These are phyloP conservation scores for Exsudoporus floridanus DNA, from an alignment of 1,284 basidiomycete species.

Conservation along the genomic window DNA sequence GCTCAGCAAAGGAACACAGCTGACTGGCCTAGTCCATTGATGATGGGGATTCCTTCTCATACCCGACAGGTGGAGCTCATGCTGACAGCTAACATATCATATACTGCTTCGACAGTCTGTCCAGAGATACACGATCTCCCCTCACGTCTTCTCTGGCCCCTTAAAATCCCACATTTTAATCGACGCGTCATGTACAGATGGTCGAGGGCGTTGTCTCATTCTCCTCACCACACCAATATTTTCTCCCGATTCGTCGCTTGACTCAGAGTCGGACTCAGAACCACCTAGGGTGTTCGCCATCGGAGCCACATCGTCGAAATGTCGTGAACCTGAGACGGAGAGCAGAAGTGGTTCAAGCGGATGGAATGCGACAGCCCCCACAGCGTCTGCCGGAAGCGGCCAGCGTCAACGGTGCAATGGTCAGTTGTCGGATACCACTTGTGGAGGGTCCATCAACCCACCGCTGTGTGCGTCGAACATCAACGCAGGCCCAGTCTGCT, in stretches of 20 bases:
- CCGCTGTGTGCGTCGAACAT: slow-evolving; percentile 23
- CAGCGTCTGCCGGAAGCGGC: slow-evolving; percentile 46
- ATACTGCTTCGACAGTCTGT: background rate
- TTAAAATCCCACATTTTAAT: slow-evolving; percentile 31
- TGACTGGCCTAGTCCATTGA: background rate
- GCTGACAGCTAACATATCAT: background rate
- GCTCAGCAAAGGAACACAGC: background rate
- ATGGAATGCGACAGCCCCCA: slow-evolving; percentile 64
- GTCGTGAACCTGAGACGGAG: slow-evolving; percentile 66
- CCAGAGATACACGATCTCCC: too few relatives aligned
- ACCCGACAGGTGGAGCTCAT: background rate
- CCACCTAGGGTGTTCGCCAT: background rate
- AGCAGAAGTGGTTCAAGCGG: slow-evolving; percentile 52
- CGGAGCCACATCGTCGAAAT: slow-evolving; percentile 41
- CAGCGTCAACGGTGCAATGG: background rate
- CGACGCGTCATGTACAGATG: slow-evolving; percentile 30
- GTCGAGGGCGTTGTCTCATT: slow-evolving; percentile 16
- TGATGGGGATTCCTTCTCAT: background rate
- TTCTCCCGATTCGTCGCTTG: slow-evolving; percentile 6
- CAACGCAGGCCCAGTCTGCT: slow-evolving; percentile 10
- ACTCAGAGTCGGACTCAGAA: slow-evolving; percentile 17
- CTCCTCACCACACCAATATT: background rate
- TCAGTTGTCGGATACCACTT: background rate
- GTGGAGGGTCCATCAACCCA: slow-evolving; percentile 4
- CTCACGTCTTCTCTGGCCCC: background rate